Evolutionary conservation across 306 rosid genomes (phyloP).

Genomic region (Quercus mongolica): DNA sequence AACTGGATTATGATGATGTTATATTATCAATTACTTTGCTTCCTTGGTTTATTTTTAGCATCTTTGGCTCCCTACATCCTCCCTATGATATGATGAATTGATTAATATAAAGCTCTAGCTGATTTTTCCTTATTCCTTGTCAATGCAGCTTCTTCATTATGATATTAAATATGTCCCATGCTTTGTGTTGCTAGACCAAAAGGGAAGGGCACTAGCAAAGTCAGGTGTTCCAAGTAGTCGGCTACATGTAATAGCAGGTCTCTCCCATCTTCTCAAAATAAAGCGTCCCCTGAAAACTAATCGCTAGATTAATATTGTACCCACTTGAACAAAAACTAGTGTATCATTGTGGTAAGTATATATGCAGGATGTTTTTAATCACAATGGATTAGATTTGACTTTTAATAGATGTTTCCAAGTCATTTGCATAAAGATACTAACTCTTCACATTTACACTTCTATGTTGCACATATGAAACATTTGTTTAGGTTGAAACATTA

Average conservation of each 20-base stretch:
- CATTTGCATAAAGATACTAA: too few species aligned
- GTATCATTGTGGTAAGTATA: not conserved
- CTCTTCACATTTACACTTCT: too few species aligned
- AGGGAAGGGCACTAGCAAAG: constrained; percentile 82
- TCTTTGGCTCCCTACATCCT: not conserved
- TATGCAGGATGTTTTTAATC: not conserved
- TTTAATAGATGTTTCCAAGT: too few species aligned
- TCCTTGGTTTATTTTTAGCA: not conserved
- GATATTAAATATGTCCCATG: constrained; percentile 85
- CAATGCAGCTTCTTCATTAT: constrained; percentile 77
- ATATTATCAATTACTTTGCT: too few species aligned
- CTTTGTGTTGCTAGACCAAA: constrained; percentile 79
- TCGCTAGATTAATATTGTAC: not conserved
- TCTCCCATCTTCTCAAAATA: constrained; percentile 85
- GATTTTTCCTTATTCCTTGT: constrained; percentile 8
- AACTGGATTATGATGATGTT: too few species aligned
- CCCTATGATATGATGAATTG: not conserved
- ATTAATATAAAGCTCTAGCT: not conserved
- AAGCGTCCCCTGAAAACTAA: constrained; percentile 45
- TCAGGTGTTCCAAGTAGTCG: constrained; percentile 79
- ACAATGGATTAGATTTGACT: not conserved
- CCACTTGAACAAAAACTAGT: not conserved
- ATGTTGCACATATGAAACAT: too few species aligned
- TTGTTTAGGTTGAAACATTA: not conserved
- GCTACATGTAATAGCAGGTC: constrained; percentile 76